These are phyloP conservation scores for Dipteronia dyeriana DNA, from an alignment of 345 rosid species.

Conservation along the genomic window DNA sequence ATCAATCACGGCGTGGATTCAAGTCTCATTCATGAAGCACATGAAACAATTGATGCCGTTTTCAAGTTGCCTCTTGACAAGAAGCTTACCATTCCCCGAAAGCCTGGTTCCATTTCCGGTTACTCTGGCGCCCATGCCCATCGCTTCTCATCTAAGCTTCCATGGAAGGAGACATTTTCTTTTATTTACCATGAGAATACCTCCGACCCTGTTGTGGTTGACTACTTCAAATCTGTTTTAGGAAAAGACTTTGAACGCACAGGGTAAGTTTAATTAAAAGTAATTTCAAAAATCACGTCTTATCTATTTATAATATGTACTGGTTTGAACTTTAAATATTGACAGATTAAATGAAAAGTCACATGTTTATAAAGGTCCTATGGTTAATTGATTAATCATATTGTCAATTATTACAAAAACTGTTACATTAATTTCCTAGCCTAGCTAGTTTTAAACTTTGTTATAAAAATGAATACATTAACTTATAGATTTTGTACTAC, in stretches of 20 bases:
- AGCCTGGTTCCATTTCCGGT: slow-evolving; percentile 39
- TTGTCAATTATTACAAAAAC: background rate
- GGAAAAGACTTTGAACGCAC: slow-evolving; percentile 49
- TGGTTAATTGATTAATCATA: background rate
- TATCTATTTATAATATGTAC: too few relatives aligned
- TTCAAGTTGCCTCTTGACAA: slow-evolving; percentile 43
- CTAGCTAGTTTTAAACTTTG: background rate
- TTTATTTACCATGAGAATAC: slow-evolving; percentile 31
- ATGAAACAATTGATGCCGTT: slow-evolving; percentile 35
- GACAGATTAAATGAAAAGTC: too few relatives aligned
- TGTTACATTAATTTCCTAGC: background rate
- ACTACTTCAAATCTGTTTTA: slow-evolving; percentile 42
- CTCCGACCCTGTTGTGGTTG: slow-evolving; percentile 26
- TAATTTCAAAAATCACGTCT: too few relatives aligned
- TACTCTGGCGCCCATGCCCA: slow-evolving; percentile 59
- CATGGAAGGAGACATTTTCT: slow-evolving; percentile 70
- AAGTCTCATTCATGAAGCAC: slow-evolving; percentile 36
- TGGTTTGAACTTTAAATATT: too few relatives aligned
- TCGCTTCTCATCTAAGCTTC: slow-evolving; percentile 51
- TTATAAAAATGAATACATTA: too few relatives aligned
- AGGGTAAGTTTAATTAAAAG: slow-evolving; percentile 36
- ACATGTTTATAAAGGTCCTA: too few relatives aligned
- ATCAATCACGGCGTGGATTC: slow-evolving; percentile 54
- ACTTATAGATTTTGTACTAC: too few relatives aligned
- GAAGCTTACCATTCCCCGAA: slow-evolving; percentile 41